A percentile compares a stretch with the other conserved stretches of the same genome.
Conservation (phyloP, 2,329 filamentous ascomycete species). For the Hymenoscyphus infarciens region DNA sequence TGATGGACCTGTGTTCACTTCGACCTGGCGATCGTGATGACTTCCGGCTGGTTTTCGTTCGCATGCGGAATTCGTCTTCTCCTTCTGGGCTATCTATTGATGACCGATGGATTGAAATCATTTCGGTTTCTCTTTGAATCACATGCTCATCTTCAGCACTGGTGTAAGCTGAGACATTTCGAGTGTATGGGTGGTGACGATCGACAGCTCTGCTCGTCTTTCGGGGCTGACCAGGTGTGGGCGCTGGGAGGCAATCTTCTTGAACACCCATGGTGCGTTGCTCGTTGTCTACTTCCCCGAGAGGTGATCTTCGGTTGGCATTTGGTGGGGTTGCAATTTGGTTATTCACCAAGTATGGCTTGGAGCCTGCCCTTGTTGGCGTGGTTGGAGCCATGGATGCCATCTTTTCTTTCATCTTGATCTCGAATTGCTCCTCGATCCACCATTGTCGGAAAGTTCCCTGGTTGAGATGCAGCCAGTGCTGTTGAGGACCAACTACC, state of each 20-base stretch:
- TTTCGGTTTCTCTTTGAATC: slow-evolving; percentile 53
- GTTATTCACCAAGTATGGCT: slow-evolving; percentile 53
- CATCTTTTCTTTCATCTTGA: slow-evolving; percentile 51
- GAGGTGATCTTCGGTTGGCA: slow-evolving; percentile 71
- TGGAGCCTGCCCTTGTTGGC: slow-evolving; percentile 59
- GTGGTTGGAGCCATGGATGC: slow-evolving; percentile 49
- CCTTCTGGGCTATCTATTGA: slow-evolving; percentile 73
- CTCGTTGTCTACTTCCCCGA: slow-evolving; percentile 93
- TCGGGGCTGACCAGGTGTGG: slow-evolving; percentile 90
- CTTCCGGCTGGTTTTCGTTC: slow-evolving; percentile 66
- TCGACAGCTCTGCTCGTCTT: slow-evolving; percentile 75
- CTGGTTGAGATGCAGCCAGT: slow-evolving; percentile 98
- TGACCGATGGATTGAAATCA: slow-evolving; percentile 57
- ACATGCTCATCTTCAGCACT: slow-evolving; percentile 48
- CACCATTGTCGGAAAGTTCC: slow-evolving; percentile 98
- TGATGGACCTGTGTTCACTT: slow-evolving; percentile 65
- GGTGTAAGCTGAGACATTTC: slow-evolving; percentile 46
- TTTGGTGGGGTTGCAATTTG: slow-evolving; percentile 83
- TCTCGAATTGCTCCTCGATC: slow-evolving; percentile 59
- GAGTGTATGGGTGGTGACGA: slow-evolving; percentile 69
- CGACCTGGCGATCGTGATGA: slow-evolving; percentile 59
- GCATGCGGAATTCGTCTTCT: slow-evolving; percentile 65
- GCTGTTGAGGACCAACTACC: slow-evolving; percentile 97
- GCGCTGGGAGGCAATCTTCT: slow-evolving; percentile 90
- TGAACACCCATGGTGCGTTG: slow-evolving; percentile 59